phyloP scores from a whole-genome alignment of 805 yeast genomes.

The Starmerella etchellsii region DNA sequence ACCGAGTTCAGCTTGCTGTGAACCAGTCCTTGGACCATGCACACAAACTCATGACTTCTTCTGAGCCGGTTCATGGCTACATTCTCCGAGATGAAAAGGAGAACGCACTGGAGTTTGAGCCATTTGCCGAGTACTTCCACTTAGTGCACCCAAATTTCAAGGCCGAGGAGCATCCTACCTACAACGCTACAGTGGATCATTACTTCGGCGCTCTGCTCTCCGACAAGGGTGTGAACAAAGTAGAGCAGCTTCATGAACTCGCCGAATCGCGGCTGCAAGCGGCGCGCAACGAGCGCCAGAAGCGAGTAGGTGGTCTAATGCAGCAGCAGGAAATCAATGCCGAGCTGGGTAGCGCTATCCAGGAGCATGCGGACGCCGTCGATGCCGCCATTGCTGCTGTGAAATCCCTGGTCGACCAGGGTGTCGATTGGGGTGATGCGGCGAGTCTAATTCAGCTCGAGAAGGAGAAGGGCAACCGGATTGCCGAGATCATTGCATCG shows the following conservation, averaged over 20 bases:
- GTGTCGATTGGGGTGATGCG: conserved; percentile 89
- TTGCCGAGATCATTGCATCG: conserved; percentile 48
- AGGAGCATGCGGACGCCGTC: conserved; percentile 53
- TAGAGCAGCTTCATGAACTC: conserved; percentile 43
- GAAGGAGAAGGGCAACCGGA: conserved; percentile 46
- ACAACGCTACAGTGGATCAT: conserved; percentile 67
- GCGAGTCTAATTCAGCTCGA: conserved; percentile 63
- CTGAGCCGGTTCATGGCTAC: conserved; percentile 11
- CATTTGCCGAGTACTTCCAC: conserved; percentile 23
- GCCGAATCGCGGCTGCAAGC: conserved; percentile 63
- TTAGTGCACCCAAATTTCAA: conserved; percentile 28
- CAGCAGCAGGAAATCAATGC: conserved; percentile 52
- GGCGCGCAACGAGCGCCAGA: conserved; percentile 61
- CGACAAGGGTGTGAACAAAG: conserved; percentile 56
- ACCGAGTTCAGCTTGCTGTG: conserved; percentile 18
- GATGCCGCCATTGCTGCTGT: conserved; percentile 61
- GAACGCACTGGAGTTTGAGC: conserved; percentile 22
- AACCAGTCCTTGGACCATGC: conserved; percentile 26
- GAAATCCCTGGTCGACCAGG: conserved; percentile 55
- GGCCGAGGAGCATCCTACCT: conserved; percentile 38
- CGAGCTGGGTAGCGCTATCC: conserved; percentile 60
- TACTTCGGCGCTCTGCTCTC: conserved; percentile 81
- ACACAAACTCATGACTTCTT: conserved; percentile 7
- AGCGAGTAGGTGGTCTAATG: conserved; percentile 52
- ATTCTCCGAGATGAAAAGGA: conserved; percentile 13